A percentile compares a stretch with the other conserved stretches of the same genome.
phyloP scores from a whole-genome alignment of 1,284 basidiomycete genomes.

The Tilletia indica region DNA sequence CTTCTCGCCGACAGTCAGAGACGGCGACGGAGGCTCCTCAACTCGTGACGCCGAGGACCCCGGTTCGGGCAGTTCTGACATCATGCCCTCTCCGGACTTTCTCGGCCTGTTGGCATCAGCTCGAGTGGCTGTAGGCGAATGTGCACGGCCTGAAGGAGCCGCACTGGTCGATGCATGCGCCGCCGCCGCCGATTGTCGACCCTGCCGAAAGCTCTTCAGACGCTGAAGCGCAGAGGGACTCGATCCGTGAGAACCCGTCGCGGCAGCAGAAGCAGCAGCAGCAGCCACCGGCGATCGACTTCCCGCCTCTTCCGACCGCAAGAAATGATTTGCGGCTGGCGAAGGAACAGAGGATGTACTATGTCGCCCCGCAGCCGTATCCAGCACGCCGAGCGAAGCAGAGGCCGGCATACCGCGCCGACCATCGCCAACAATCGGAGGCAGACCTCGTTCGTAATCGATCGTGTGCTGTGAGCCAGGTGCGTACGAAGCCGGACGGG shows the following conservation, averaged over 20 bases:
- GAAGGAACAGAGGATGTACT: too few species aligned
- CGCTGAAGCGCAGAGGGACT: background rate
- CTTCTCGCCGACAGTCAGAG: background rate
- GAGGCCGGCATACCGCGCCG: background rate
- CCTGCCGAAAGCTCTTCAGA: slow-evolving; percentile 4
- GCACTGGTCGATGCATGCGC: background rate
- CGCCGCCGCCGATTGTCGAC: background rate
- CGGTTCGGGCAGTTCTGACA: too few species aligned
- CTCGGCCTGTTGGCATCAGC: too few species aligned
- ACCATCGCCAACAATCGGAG: background rate
- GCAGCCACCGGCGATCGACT: too few species aligned
- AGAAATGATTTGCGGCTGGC: too few species aligned
- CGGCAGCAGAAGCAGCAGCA: too few species aligned
- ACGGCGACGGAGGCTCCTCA: background rate
- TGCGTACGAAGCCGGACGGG: slow-evolving; percentile 1
- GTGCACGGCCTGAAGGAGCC: too few species aligned
- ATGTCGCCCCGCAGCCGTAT: background rate
- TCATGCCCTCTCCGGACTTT: too few species aligned
- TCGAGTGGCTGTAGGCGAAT: too few species aligned
- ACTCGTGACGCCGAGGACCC: too few species aligned
- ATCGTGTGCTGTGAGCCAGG: background rate
- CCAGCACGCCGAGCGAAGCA: background rate
- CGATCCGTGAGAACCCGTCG: background rate
- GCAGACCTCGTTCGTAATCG: background rate
- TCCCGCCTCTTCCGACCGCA: too few species aligned